Base-by-base conservation (phyloP, 2,329 filamentous ascomycete species). In the Penicillium sp. region DNA sequence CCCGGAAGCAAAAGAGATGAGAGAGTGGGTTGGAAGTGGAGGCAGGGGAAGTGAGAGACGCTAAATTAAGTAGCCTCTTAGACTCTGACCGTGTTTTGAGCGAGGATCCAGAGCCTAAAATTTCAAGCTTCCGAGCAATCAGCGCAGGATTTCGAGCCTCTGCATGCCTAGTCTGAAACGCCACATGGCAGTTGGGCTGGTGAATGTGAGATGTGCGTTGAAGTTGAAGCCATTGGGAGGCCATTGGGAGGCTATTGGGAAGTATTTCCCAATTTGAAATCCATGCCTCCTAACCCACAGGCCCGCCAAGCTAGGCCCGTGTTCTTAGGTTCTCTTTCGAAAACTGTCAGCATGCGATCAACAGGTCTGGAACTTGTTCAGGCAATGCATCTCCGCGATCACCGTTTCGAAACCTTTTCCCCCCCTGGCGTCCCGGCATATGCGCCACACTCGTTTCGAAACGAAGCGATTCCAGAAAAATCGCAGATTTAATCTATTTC, bases 371-470 rank as follows among this genome's bases (percentile, higher is more conserved):
- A 36, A 36, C 54, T 53, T n/a, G 47, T 57, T 60, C 27, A 18
- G 55, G 61, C 52, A 61, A 58, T 44, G 31, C 32, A 55, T 43
- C 52, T 58, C 60, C 58, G 53, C 40, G 24, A 43, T n/a, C 14
- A 36, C 8, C 4, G 40, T 39, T 52, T 52, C 32, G 5, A 52
- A 52, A 16, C 32, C 42, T 24, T 47, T 36, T 32, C 31, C 8
- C 34, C 32, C 39, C 47, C 29, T 50, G 40, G 16, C 44, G 13
- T 50, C 39, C 47, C 29, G 18, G n/a, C 34, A 36, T 36, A 27
- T 27, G 34, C 34, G 34, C 34, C 34, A 36, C 38, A 42, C 13
- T 10, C 13, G 47, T 43, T 49, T 49, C 38, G 47, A 36, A 5
- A 8, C 42, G 36, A 36, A 27, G 27, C 18, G 21, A 14, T 18